These are phyloP conservation scores for Trametes cingulata DNA, from an alignment of 768 basidiomycete species.

Conservation along the genomic window DNA sequence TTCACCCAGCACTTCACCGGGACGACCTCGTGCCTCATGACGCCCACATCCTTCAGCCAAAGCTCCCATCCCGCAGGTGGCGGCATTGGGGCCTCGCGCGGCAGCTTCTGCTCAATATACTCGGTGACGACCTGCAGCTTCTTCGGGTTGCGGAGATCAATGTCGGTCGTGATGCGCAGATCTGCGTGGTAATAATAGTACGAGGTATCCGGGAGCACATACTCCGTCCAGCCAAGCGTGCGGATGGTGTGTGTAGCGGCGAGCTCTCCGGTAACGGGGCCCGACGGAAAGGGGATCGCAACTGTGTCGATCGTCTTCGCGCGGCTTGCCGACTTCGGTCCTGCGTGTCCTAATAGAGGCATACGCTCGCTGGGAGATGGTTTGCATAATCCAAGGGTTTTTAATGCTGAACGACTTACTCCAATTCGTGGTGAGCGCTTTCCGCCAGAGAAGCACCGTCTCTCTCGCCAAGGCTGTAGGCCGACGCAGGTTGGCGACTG, in stretches of 20 bases:
- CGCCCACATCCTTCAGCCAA: constrained; percentile 56
- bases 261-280: constrained; percentile 23
- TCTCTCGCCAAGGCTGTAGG: constrained; percentile 23
- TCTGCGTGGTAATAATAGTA: constrained; percentile 71
- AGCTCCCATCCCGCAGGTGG: constrained; percentile 52
- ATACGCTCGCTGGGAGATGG: constrained; percentile 46
- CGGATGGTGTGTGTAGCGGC: constrained; percentile 31
- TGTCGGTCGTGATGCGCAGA: constrained; percentile 65
- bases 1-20: constrained; percentile 63
- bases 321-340: constrained; percentile 24
- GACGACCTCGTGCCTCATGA: constrained; percentile 35
- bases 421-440: constrained; percentile 14
- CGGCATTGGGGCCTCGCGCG: constrained; percentile 34
- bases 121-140: constrained; percentile 50
- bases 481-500: constrained; percentile 18
- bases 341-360: constrained; percentile 49
- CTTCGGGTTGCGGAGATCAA: constrained; percentile 57
- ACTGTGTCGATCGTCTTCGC: constrained; percentile 19
- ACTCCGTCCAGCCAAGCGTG: constrained; percentile 73
- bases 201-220: constrained; percentile 70
- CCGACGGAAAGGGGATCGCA: constrained; percentile 24
- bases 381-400: neutral
- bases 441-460: constrained; percentile 8
- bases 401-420: constrained; percentile 18
- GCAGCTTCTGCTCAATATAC: constrained; percentile 42